Evolutionary conservation across 2,329 filamentous ascomycete genomes (phyloP), one percentile per base, ranked within the genome.

Genomic region (Aspergillus latus): DNA sequence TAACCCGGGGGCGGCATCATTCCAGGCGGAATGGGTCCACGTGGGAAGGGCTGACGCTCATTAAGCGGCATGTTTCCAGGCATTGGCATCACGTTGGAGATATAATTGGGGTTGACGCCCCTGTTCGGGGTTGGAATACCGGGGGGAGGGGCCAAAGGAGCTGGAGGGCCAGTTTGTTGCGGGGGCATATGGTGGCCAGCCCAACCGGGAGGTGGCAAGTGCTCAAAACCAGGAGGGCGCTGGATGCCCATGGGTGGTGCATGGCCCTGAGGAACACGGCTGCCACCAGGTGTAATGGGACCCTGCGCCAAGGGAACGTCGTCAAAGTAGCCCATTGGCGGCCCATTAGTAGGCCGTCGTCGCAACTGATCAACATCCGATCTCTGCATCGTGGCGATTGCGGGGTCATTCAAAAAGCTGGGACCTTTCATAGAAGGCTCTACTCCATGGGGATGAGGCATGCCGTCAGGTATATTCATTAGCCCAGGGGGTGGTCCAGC

Each of bases 1-100:
- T 77, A 78, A 26, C 75, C 76, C 3, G 75, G 76, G 26, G 75
- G 76, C 29, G 75, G 75, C 64, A 75, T 74, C 72, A 77, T 77
- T 47, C 74, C 75, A 4, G 75, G 75, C 9, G 75, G 75, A 49
- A 69, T 70, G 2, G 67, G 66, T 42, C 66, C 66, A 50, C 74
- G 74, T 44, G 75, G 71, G 49, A 75, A 73, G 21, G 64, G 65
- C 57, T 72, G 69, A 21, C 73, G 69, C 30, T 75, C 73, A 47
- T 65, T 71, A 10, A 70, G 63, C 21, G 72, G 68, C 45, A 72
- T 63, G 50, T 65, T 68, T 2, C 62, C 68, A 43, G 68, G 72
- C 63, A 74, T 67, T 13, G 69, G 68, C 65, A 74, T 69, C 59
- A 72, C 68, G 36, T 66, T 68, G 2, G 68, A 59, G 32, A 71